A percentile compares a stretch with the other conserved stretches of the same genome.
phyloP scores from a whole-genome alignment of 1,284 basidiomycete genomes.

The Grifola frondosa region DNA sequence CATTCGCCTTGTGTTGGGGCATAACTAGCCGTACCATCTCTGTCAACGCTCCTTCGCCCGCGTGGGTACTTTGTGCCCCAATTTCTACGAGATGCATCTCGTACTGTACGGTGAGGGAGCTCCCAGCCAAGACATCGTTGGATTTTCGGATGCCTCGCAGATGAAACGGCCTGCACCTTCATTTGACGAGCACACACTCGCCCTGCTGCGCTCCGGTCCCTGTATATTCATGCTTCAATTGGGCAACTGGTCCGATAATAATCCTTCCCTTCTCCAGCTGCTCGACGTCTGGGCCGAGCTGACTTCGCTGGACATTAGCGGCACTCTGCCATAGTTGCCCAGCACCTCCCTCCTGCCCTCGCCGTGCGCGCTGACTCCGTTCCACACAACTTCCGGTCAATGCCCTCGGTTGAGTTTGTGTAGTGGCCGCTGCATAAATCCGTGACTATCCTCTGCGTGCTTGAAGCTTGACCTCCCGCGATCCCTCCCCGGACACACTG shows the following conservation, averaged over 20 bases:
- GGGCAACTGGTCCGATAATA: conserved; percentile 68
- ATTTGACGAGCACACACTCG: conserved; percentile 54
- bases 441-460: conserved; percentile 42
- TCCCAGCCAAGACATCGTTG: conserved; percentile 46
- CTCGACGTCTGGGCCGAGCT: conserved; percentile 61
- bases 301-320: conserved; percentile 54
- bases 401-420: conserved; percentile 59
- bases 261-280: conserved; percentile 55
- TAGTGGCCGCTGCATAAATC: conserved; percentile 67
- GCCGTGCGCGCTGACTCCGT: conserved; percentile 44
- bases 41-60: conserved; percentile 54
- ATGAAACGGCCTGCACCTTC: conserved; percentile 51
- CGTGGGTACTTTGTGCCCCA: conserved; percentile 57
- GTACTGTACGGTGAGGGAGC: conserved; percentile 57
- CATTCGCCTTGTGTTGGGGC: conserved; percentile 58
- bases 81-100: conserved; percentile 53
- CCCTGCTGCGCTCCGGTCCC: conserved; percentile 53
- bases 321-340: conserved; percentile 54
- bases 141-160: conserved; percentile 45
- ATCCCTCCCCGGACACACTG: conserved; percentile 52
- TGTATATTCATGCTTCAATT: conserved; percentile 56
- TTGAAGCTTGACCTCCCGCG: conserved; percentile 57
- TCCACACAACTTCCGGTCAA: conserved; percentile 62
- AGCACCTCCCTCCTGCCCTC: conserved; percentile 44
- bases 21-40: conserved; percentile 61